Percentiles rank a stretch among this genome's conserved stretches.
Conservation (phyloP, 2,329 filamentous ascomycete species). For the Neonectria hederae region DNA sequence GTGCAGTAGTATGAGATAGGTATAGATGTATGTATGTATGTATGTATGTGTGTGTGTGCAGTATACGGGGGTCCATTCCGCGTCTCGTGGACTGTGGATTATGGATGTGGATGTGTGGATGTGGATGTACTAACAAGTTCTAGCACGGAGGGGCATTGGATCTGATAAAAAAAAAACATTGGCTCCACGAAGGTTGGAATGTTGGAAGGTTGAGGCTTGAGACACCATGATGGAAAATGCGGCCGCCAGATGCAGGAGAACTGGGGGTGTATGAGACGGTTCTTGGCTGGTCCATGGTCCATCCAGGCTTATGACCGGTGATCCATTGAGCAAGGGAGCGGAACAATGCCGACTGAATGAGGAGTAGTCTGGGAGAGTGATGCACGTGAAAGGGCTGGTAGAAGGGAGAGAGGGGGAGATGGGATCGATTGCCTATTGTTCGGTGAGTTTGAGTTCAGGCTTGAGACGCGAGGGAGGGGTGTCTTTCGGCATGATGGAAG, state of each 20-base stretch:
- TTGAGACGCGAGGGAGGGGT: background rate
- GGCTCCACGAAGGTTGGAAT: constrained; percentile 6
- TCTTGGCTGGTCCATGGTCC: constrained; percentile 11
- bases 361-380: background rate
- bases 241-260: constrained; percentile 22
- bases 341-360: constrained; percentile 20
- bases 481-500: background rate
- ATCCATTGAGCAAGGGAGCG: constrained; percentile 30
- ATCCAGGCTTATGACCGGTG: background rate
- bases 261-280: constrained; percentile 28
- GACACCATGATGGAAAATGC: constrained; percentile 15
- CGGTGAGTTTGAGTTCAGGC: background rate
- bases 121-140: background rate
- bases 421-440: background rate
- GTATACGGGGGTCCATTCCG: background rate
- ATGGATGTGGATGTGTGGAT: constrained; percentile 8
- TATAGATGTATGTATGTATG: background rate
- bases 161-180: constrained; percentile 24
- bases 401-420: background rate
- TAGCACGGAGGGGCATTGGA: constrained; percentile 15
- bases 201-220: background rate
- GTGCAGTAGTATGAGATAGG: background rate
- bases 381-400: background rate
- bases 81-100: background rate
- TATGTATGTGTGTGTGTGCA: background rate